A percentile compares a stretch with the other conserved stretches of the same genome.
These are phyloP conservation scores for Paracamarosporium sp. DNA, from an alignment of 2,329 filamentous ascomycete species.

Conservation along the genomic window DNA sequence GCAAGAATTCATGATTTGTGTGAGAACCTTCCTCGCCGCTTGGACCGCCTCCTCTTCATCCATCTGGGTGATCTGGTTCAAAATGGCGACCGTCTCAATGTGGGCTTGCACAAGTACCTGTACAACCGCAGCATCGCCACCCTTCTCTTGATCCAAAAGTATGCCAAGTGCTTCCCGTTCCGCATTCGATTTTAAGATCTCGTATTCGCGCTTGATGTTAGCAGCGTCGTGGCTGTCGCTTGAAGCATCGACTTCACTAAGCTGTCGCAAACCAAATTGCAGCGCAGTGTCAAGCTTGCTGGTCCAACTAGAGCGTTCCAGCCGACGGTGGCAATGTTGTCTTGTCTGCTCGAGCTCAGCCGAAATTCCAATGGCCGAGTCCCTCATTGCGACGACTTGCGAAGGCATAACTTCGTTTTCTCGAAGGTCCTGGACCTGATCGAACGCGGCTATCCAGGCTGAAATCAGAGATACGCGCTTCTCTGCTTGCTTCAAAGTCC, in stretches of 20 bases:
- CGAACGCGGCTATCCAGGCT: constrained; percentile 92
- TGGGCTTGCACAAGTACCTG: constrained; percentile 88
- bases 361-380: constrained; percentile 86
- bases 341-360: constrained; percentile 88
- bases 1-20: constrained; percentile 78
- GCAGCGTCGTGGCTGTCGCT: constrained; percentile 72
- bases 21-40: constrained; percentile 78
- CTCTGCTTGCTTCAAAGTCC: constrained; percentile 82
- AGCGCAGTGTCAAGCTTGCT: constrained; percentile 85
- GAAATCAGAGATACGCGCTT: constrained; percentile 85
- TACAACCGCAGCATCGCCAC: constrained; percentile 76
- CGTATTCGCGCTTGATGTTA: constrained; percentile 79
- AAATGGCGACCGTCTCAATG: constrained; percentile 86
- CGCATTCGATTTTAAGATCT: constrained; percentile 82
- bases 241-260: constrained; percentile 71
- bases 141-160: constrained; percentile 83
- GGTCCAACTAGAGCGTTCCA: constrained; percentile 86
- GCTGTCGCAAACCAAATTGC: constrained; percentile 80
- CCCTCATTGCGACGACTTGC: constrained; percentile 70
- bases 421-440: constrained; percentile 75
- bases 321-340: constrained; percentile 85
- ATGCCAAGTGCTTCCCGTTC: constrained; percentile 79
- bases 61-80: constrained; percentile 83
- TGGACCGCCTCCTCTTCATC: constrained; percentile 82
- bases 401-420: constrained; percentile 74